These are phyloP conservation scores for Trametes coccinea DNA, from an alignment of 768 basidiomycete genomes.

Conservation along the genomic window DNA sequence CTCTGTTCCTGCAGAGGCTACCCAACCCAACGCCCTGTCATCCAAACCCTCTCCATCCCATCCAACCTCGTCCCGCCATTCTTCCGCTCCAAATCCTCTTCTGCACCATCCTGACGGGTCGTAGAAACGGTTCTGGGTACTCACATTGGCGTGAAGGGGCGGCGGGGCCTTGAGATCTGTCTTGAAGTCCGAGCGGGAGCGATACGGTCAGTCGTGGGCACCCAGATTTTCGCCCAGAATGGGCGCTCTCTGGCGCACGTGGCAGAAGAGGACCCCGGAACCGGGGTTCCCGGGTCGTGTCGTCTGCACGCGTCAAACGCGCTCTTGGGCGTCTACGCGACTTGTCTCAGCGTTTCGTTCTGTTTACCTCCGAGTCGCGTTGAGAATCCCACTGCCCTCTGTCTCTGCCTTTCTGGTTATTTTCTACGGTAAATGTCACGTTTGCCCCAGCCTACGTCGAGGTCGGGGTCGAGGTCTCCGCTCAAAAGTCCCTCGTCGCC, in stretches of 20 bases:
- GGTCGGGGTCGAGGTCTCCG: constrained; percentile 26
- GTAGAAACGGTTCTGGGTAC: constrained; percentile 18
- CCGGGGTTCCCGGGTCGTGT: constrained; percentile 9
- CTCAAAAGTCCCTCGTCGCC: constrained; percentile 26
- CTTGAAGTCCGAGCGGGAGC: constrained; percentile 41
- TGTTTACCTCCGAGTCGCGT: neutral
- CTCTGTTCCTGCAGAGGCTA: constrained; percentile 6
- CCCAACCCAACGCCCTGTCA: constrained; percentile 28
- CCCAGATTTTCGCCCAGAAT: constrained; percentile 20
- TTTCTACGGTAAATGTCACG: constrained; percentile 40
- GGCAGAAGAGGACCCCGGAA: constrained; percentile 9
- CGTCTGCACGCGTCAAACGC: constrained; percentile 9
- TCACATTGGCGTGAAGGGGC: constrained; percentile 32
- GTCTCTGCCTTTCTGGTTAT: neutral
- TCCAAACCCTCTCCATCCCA: constrained; percentile 31
- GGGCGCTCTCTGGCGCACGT: constrained; percentile 18
- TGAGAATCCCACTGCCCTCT: neutral
- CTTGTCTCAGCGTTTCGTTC: neutral
- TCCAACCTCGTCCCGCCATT: constrained; percentile 34
- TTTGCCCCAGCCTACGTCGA: constrained; percentile 38
- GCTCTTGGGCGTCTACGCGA: constrained; percentile 11
- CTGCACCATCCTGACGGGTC: neutral
- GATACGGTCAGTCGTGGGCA: constrained; percentile 16
- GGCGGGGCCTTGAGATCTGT: constrained; percentile 33
- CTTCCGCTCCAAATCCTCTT: constrained; percentile 13